Conservation (phyloP, 2,329 filamentous ascomycete species). For the Byssochlamys sp. region DNA sequence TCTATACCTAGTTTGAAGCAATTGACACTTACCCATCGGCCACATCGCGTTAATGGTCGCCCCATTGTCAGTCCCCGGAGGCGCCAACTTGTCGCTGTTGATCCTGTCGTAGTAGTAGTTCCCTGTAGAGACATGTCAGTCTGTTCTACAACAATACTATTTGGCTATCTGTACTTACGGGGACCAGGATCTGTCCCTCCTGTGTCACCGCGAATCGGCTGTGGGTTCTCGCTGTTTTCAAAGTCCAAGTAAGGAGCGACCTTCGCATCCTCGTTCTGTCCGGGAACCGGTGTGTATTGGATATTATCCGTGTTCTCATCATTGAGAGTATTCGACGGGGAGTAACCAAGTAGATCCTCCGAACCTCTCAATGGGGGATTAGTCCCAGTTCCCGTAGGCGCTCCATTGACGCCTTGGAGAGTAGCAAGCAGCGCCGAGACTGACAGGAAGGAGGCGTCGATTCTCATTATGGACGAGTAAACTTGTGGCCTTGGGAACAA, state of each 20-base stretch:
- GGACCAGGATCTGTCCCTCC: conserved; percentile 47
- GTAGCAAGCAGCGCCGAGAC: neutral
- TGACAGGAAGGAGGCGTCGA: neutral
- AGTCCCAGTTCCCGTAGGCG: conserved; percentile 9
- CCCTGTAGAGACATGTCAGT: conserved; percentile 13
- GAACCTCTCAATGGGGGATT: conserved; percentile 23
- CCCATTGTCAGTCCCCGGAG: conserved; percentile 43
- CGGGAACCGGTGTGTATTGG: conserved; percentile 37
- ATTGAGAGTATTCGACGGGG: conserved; percentile 25
- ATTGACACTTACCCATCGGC: conserved; percentile 37
- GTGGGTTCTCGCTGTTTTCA: conserved; percentile 41
- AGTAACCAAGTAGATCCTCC: conserved; percentile 30
- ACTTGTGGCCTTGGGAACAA: neutral
- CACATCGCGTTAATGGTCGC: conserved; percentile 39
- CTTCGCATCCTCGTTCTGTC: conserved; percentile 42
- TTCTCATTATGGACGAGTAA: neutral
- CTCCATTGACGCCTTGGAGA: conserved; percentile 10
- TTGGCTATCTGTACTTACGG: conserved; percentile 18
- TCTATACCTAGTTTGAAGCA: no score
- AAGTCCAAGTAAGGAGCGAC: conserved; percentile 49
- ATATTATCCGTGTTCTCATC: conserved; percentile 28
- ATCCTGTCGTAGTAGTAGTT: conserved; percentile 44
- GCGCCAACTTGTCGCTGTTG: conserved; percentile 47
- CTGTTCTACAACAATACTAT: neutral
- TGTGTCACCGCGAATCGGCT: conserved; percentile 45